Evolutionary conservation across 495 filamentous ascomycete species (phyloP).

Genomic region (Xylaria castorea): DNA sequence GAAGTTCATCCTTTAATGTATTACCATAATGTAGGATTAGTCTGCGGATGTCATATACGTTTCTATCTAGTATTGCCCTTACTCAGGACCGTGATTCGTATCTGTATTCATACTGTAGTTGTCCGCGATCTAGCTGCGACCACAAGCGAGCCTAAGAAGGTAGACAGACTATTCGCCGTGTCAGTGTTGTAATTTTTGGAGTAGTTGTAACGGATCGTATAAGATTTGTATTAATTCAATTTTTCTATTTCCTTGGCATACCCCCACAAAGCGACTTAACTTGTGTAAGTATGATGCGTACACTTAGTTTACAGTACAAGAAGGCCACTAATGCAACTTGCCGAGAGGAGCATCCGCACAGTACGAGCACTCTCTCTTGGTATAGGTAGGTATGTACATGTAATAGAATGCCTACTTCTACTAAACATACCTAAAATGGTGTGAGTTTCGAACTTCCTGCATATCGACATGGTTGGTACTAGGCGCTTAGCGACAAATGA

Average conservation of each 20-base stretch:
- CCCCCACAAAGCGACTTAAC: neutral
- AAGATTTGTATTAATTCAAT: neutral
- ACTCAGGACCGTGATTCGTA: neutral
- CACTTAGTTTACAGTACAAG: neutral
- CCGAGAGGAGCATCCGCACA: neutral
- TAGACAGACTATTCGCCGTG: neutral
- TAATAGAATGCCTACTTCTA: neutral
- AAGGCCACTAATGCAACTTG: neutral
- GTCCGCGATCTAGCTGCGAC: neutral
- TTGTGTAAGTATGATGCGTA: neutral
- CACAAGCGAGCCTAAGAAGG: neutral
- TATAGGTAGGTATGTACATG: neutral
- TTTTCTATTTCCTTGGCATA: neutral
- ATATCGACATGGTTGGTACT: neutral
- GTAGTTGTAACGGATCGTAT: neutral
- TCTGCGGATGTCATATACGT: neutral
- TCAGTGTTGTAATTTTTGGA: neutral
- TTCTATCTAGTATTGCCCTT: neutral
- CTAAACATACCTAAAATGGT: neutral
- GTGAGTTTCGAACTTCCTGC: neutral
- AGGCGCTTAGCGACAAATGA: neutral
- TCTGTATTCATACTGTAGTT: neutral
- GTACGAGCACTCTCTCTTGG: neutral
- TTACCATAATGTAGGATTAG: neutral
- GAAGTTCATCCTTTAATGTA: neutral